phyloP scores from a whole-genome alignment of 768 basidiomycete species.

The Boletus vermiculosoides region DNA sequence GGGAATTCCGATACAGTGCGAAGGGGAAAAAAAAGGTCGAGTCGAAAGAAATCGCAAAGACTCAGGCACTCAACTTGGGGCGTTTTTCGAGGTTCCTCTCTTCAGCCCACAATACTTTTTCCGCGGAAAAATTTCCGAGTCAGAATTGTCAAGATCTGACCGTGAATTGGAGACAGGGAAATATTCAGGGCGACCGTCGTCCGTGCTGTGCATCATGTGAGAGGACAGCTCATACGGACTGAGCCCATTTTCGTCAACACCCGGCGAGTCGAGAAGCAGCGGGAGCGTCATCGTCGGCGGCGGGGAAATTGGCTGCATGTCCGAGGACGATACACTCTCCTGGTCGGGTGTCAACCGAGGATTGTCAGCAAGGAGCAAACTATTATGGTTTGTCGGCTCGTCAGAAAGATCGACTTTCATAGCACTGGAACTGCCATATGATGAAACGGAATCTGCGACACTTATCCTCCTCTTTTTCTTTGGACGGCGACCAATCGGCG shows the following conservation, averaged over 20 bases:
- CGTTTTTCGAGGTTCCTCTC: conserved; percentile 27
- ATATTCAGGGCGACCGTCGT: conserved; percentile 33
- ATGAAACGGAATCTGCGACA: conserved; percentile 36
- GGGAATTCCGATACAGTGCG: not conserved
- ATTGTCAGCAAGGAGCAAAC: conserved; percentile 28
- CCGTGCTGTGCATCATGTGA: conserved; percentile 16
- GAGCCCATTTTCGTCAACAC: conserved; percentile 23
- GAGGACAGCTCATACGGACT: conserved; percentile 29
- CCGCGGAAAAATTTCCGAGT: conserved; percentile 23
- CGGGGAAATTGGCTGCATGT: conserved; percentile 34
- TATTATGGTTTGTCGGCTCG: conserved; percentile 16
- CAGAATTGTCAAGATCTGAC: conserved; percentile 33
- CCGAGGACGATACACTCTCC: conserved; percentile 33
- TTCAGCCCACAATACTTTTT: conserved; percentile 23
- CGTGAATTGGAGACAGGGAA: conserved; percentile 37
- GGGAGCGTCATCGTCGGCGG: conserved; percentile 29
- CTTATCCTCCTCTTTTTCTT: conserved; percentile 38
- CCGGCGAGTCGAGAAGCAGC: conserved; percentile 27
- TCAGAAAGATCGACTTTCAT: conserved; percentile 27
- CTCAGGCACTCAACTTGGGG: conserved; percentile 29
- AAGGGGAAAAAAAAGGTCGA: conserved; percentile 8
- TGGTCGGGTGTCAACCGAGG: conserved; percentile 34
- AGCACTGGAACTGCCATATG: conserved; percentile 31
- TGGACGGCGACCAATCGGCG: conserved; percentile 28
- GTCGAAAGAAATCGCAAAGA: conserved; percentile 3